Base-by-base conservation (phyloP, 2,329 filamentous ascomycete species). In the Fulvia fulva region DNA sequence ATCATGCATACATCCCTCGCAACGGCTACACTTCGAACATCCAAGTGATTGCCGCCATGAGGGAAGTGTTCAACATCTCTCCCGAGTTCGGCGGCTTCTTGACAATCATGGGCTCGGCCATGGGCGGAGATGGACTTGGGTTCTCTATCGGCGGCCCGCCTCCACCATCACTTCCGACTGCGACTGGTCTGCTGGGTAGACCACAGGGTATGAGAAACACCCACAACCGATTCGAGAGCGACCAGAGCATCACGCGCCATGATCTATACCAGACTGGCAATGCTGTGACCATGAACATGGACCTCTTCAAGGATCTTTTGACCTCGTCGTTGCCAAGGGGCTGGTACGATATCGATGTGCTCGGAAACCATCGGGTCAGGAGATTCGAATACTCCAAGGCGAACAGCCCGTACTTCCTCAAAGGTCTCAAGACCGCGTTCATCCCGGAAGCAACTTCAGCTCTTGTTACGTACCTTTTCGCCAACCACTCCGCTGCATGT, bases 171-270 rank as follows among this genome's bases (percentile, higher is more conserved):
- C 57, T 51, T 32, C n/a, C 58, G 19, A 49, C 57, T 6, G 41
- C 49, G 19, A 41, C 37, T 19, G 56, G 53, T 14, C 57, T 58
- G 21, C 54, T 69, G 22, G 61, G 65, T 43, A 53, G 52, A 21
- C 57, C 54, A 50, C 67, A 63, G 65, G 71, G 62, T 56, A 64
- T 69, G 51, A 61, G 57, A 3, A 66, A 63, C 43, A 62, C 65
- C 8, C 73, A 75, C 64, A 73, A 72, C 62, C 67, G 68, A 43
- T 75, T 73, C 58, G 73, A 75, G 57, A 63, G 64, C 7, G 73
- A 75, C 54, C 65, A 55, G 11, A 67, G 65, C 25, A 67, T 68
- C 49, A 64, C 51, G 44, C 67, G 65, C 44, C 53, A 55, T n/a
- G 67, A 69, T 45, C 65, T 65, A 16, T 69, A 67, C 55, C 37